Percentiles rank a stretch among this genome's conserved stretches.
These are phyloP conservation scores for Aristolochia fimbriata DNA, from an alignment of 164 flowering plant species.

Conservation along the genomic window DNA sequence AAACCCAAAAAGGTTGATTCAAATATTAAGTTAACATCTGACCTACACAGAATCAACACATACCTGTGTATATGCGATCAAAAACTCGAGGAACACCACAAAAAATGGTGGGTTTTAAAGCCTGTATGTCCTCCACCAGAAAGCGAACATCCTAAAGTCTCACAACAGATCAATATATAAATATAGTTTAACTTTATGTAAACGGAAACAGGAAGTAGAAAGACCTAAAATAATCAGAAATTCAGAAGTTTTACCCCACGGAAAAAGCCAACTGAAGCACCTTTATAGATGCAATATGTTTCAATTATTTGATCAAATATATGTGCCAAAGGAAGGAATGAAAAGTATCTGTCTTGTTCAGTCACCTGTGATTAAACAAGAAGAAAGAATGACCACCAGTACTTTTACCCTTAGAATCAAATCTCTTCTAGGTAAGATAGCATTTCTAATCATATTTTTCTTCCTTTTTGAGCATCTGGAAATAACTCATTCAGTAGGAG, in stretches of 20 bases:
- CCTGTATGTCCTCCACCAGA: constrained; percentile 69
- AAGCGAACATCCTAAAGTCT: constrained; percentile 62
- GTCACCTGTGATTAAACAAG: constrained; percentile 30
- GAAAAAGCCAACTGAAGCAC: constrained; percentile 85
- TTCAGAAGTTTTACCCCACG: constrained; percentile 52
- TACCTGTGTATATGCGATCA: constrained; percentile 82
- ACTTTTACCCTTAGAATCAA: too few species aligned
- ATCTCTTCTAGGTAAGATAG: too few species aligned
- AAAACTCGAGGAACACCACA: constrained; percentile 95
- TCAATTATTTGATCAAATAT: constrained; percentile 82
- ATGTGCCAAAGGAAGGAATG: constrained; percentile 94
- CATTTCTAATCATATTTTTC: too few species aligned
- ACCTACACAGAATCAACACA: not conserved
- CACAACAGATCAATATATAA: too few species aligned
- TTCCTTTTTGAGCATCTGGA: too few species aligned
- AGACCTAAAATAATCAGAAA: not conserved
- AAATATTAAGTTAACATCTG: not conserved
- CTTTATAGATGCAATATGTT: constrained; percentile 64
- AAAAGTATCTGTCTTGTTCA: constrained; percentile 71
- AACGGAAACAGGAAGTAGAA: not conserved
- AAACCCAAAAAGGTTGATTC: not conserved
- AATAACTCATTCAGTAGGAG: too few species aligned
- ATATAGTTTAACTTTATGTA: not conserved
- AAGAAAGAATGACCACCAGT: not conserved
- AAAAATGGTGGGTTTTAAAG: constrained; percentile 71